phyloP scores from a whole-genome alignment of 2,329 filamentous ascomycete genomes.

The Aureobasidium musti region DNA sequence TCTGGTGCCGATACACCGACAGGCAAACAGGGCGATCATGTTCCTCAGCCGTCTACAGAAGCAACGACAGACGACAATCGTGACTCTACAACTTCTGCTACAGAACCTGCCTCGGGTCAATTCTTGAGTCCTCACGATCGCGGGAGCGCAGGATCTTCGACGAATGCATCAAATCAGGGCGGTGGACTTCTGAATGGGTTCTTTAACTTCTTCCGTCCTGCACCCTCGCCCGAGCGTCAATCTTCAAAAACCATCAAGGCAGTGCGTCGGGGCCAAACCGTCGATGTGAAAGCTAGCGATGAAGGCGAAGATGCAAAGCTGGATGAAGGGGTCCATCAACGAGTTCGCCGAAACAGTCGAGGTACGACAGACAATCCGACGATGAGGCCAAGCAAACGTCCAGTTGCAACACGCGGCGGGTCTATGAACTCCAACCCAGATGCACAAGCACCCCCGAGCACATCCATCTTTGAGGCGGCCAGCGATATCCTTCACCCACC shows the following conservation, averaged over 20 bases:
- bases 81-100: conserved; percentile 34
- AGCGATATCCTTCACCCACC: conserved; percentile 90
- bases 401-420: conserved; percentile 52
- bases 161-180: conserved; percentile 5
- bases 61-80: conserved; percentile 64
- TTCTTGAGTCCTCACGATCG: conserved; percentile 4
- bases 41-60: conserved; percentile 69
- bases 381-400: conserved; percentile 45
- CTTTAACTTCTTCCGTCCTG: conserved; percentile 72
- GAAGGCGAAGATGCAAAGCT: not conserved
- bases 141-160: conserved; percentile 1
- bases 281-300: conserved; percentile 41
- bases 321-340: conserved; percentile 8
- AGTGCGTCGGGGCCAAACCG: conserved; percentile 68
- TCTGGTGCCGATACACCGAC: conserved; percentile 33
- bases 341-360: conserved; percentile 21
- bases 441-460: conserved; percentile 71
- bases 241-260: conserved; percentile 40
- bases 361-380: conserved; percentile 32
- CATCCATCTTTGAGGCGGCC: conserved; percentile 92
- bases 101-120: not conserved
- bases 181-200: conserved; percentile 54
- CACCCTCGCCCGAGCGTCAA: conserved; percentile 53
- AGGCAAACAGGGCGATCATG: conserved; percentile 47
- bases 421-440: conserved; percentile 51